Evolutionary conservation across 176 grass and related monocot genomes (phyloP), one percentile per base, ranked within the genome.

Genomic region (Aechmea fasciata): DNA sequence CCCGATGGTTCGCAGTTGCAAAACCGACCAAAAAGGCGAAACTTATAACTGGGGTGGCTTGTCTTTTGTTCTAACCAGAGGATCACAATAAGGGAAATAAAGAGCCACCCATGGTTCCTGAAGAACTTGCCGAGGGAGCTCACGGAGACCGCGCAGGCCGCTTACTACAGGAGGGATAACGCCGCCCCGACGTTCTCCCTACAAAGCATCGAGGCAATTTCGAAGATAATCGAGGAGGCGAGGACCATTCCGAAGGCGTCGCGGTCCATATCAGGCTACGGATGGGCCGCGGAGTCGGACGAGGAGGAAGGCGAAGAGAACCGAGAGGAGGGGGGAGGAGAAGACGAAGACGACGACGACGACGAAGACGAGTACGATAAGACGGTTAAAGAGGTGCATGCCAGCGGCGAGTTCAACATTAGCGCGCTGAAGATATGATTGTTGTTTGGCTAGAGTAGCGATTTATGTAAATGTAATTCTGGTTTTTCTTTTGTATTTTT

Each of bases 91-190:
- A 90, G 51, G 71, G 93, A 96, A 79, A 96, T 96, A 75, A 96
- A 92, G 79, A 96, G 47, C 55, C 93, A 96, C 59, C 89, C 89
- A 57, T 96, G 93, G 93, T 92, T 96, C 84, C 49, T 92, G 79
- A 96, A 90, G 81, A 96, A 96, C 80, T 75, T 96, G 48, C 93
- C 93, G 3, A 89, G 93, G 75, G 93, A 92, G 77, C 85, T 96
- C 14, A 92, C 86, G 0, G 89, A 92, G 59, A 49, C 81, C 0
- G 93, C 83, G 10, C 89, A 96, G 64, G 79, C 79, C 20, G 73
- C 78, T 50, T 96, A 96, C 64, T 96, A 85, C 74, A 96, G 71
- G 80, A 85, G 81, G 73, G 88, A 96, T 51, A 90, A 79, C 79
- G 69, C 57, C 2, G 86, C 87, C 47, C 93, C 93, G 22, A 87